Percentiles rank a stretch among this genome's conserved stretches.
Evolutionary conservation across 73 alveolate genomes (phyloP).

Genomic region (Diophrys sp.): DNA sequence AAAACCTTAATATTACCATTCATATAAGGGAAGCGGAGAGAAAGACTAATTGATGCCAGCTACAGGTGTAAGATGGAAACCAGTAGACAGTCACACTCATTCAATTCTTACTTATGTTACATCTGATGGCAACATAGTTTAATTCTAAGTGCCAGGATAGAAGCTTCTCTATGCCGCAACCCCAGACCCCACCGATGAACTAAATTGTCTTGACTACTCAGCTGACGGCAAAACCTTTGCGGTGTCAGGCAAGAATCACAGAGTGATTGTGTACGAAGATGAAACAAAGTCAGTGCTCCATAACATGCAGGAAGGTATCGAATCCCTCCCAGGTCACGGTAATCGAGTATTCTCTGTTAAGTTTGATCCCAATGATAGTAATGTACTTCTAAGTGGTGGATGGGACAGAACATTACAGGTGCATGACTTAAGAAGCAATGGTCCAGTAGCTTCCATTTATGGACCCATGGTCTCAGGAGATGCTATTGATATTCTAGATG

Average conservation of each 20-base stretch:
- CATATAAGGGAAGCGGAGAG: neutral
- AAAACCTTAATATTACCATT: conserved; percentile 1
- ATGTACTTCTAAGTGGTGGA: conserved; percentile 75
- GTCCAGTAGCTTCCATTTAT: conserved; percentile 36
- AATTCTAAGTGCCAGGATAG: neutral
- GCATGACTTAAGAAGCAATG: conserved; percentile 65
- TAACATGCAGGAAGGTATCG: conserved; percentile 7
- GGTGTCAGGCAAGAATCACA: conserved; percentile 14
- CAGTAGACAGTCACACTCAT: neutral
- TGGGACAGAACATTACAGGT: conserved; percentile 77
- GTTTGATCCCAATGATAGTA: conserved; percentile 50
- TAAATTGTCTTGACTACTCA: conserved; percentile 9
- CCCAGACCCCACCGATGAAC: conserved; percentile 4
- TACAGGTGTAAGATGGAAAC: neutral
- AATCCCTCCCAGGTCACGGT: conserved; percentile 59
- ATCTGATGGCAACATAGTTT: neutral
- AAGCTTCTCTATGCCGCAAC: neutral
- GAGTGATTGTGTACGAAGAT: conserved; percentile 22
- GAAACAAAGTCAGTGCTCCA: neutral
- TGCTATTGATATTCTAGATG: conserved; percentile 57
- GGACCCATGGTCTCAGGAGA: conserved; percentile 88
- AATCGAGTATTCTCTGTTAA: conserved; percentile 77
- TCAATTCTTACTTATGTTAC: neutral
- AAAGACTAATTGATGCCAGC: neutral
- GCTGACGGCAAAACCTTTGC: conserved; percentile 1